Base-by-base conservation (phyloP, 495 filamentous ascomycete genomes). In the Aspergillus diversus region DNA sequence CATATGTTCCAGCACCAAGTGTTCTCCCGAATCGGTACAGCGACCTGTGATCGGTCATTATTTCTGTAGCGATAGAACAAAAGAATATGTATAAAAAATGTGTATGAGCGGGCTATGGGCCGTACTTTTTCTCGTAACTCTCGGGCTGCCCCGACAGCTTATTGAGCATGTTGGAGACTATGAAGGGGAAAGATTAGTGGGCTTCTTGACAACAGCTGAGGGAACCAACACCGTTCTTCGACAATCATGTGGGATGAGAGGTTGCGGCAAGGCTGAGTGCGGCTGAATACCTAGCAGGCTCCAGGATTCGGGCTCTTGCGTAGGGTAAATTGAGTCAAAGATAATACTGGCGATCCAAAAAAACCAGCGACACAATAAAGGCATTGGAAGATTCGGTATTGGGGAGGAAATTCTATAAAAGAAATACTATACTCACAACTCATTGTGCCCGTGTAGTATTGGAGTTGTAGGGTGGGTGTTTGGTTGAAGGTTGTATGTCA, bases 141-240 rank as follows among this genome's bases (percentile, higher is more conserved):
- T 96, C 91, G 57, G 95, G 95, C 82, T 99, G 95, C 70, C 94
- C 94, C 64, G 93, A 92, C 67, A 99, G 90, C 86, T 96, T 96
- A 81, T 94, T 97, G 69, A 99, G 84, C 91, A 98, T 97, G 69
- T 83, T 90, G 57, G 91, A 80, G 75, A 97, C 93, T 96, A 70
- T 39, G 65, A 33, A 59, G 49, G 53, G n/a, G 55, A 47, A 33
- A 15, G 16, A 56, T 57, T 35, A 39, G 67, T 84, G 58, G 83
- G 80, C 66, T 53, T 65, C 33, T 33, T 56, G 31, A 46, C 59
- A 9, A 61, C 7, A 5, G 16, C 17, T 46, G 17, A 58, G 21
- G 5, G 12, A 50, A 50, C 11, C 47, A 31, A 17, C 47, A 21
- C 47, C 42, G 3, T 15, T 56, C 7, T 16, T 48, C 51, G 5